Percentiles rank a stretch among this genome's conserved stretches.
Evolutionary conservation across 176 grass and related monocot species (phyloP).

Genomic region (Triticum urartu): DNA sequence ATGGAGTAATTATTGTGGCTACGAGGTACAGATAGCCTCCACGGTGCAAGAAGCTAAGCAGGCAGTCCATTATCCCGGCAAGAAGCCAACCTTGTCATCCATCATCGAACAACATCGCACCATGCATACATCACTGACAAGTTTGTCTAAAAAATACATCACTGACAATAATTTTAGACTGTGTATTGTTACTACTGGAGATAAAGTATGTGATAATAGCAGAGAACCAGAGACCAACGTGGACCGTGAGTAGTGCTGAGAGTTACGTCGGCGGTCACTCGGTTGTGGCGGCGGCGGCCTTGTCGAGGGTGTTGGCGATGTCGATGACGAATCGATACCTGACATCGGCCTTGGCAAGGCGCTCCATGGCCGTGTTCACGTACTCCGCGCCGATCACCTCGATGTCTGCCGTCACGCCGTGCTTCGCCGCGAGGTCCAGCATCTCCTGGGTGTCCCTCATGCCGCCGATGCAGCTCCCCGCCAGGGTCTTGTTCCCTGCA

Average conservation of each 20-base stretch:
- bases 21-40: no score
- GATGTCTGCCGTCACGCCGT: conserved; percentile 54
- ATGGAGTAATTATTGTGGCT: no score
- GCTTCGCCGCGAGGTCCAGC: conserved; percentile 50
- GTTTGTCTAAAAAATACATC: not conserved
- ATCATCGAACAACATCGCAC: not conserved
- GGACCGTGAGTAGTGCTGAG: not conserved
- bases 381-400: conserved; percentile 54
- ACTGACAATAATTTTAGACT: not conserved
- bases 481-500: conserved; percentile 44
- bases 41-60: no score
- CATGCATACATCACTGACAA: not conserved
- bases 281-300: not conserved
- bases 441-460: conserved; percentile 67
- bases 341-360: conserved; percentile 57
- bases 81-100: not conserved
- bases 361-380: conserved; percentile 57
- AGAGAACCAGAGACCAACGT: not conserved
- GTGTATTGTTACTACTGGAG: not conserved
- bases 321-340: conserved; percentile 77
- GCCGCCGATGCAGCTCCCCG: conserved; percentile 60
- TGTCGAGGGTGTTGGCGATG: conserved; percentile 61
- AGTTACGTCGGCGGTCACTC: not conserved
- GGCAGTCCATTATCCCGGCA: not conserved
- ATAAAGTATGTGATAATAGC: not conserved